These are phyloP conservation scores for Pleurozium schreberi DNA, from an alignment of 225 moss, liverwort and hornwort genomes.

Conservation along the genomic window DNA sequence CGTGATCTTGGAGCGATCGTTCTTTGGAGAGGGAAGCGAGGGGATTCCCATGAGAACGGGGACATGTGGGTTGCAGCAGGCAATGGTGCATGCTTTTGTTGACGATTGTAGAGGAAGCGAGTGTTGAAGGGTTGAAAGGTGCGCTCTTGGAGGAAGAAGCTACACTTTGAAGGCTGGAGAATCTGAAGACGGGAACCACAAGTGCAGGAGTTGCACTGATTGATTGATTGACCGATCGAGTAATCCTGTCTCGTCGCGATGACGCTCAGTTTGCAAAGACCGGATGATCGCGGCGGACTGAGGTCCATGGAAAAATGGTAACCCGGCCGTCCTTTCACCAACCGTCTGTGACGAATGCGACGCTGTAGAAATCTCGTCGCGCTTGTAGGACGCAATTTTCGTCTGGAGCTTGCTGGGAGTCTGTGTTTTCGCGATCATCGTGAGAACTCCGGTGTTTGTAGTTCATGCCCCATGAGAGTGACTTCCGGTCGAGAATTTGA, in stretches of 20 bases:
- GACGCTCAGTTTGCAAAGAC: slow-evolving; percentile 40
- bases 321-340: not conserved
- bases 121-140: not conserved
- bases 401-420: not conserved
- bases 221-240: not conserved
- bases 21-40: not conserved
- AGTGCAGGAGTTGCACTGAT: not conserved
- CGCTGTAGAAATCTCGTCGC: not conserved
- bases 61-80: not conserved
- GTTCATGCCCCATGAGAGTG: not conserved
- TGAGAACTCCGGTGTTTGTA: not conserved
- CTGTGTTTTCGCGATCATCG: not conserved
- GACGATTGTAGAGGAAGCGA: not conserved
- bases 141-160: not conserved
- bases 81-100: not conserved
- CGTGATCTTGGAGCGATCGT: slow-evolving; percentile 1
- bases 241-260: not conserved
- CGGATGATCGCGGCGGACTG: slow-evolving; percentile 25
- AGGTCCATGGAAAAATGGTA: slow-evolving; percentile 42
- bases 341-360: not conserved
- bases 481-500: not conserved
- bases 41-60: not conserved
- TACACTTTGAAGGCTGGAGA: not conserved
- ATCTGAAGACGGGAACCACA: not conserved
- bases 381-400: not conserved